Conservation (phyloP, 1,139 yeast species). For the Pichia sp. region DNA sequence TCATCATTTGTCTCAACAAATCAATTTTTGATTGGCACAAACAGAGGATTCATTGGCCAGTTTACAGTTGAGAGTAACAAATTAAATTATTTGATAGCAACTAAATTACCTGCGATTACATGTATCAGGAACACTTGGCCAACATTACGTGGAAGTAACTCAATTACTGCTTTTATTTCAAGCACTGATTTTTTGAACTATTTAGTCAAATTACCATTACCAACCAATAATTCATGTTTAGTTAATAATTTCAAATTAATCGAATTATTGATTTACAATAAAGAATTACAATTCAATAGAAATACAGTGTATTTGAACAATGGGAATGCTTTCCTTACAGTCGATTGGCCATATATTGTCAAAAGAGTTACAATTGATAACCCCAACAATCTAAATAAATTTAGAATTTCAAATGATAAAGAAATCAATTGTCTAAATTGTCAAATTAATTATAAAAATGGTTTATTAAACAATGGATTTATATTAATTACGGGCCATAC, state of each 20-base stretch:
- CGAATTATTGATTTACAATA: neutral
- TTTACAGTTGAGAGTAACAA: constrained; percentile 30
- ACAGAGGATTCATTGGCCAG: constrained; percentile 63
- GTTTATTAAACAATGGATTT: constrained; percentile 4
- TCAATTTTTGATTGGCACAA: constrained; percentile 53
- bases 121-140: constrained; percentile 14
- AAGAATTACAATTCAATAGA: constrained; percentile 6
- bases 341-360: constrained; percentile 19
- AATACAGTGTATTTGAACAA: neutral
- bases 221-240: constrained; percentile 4
- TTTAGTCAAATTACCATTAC: constrained; percentile 17
- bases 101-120: constrained; percentile 19
- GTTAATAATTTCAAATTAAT: constrained; percentile 3
- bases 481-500: constrained; percentile 18
- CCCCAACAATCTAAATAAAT: constrained; percentile 3
- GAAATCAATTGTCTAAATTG: constrained; percentile 9
- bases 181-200: constrained; percentile 18
- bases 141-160: neutral
- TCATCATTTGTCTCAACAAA: constrained; percentile 33
- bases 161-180: constrained; percentile 17
- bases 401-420: constrained; percentile 17
- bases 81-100: constrained; percentile 22
- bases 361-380: constrained; percentile 16
- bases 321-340: constrained; percentile 4
- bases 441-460: constrained; percentile 1